These are phyloP conservation scores for Ceratocystis destructans DNA, from an alignment of 2,329 filamentous ascomycete species.

Conservation along the genomic window DNA sequence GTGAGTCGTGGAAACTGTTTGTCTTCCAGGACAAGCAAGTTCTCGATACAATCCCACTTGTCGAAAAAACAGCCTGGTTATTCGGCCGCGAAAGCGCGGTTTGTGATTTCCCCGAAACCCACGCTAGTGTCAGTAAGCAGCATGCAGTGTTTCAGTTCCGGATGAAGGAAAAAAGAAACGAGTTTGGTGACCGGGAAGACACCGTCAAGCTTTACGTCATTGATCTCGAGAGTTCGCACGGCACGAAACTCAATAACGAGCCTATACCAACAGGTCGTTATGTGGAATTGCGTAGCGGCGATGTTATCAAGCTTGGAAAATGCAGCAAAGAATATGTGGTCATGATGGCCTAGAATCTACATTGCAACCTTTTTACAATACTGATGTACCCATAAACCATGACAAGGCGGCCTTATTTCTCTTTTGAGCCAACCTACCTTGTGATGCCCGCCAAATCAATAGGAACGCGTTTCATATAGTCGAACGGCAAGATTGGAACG, in stretches of 20 bases:
- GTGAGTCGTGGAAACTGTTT: conserved; percentile 73
- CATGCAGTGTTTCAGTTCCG: conserved; percentile 93
- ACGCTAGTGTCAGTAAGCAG: conserved; percentile 88
- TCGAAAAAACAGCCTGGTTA: conserved; percentile 74
- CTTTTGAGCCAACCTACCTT: not conserved
- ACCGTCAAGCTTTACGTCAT: conserved; percentile 78
- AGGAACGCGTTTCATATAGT: not conserved
- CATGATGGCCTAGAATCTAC: conserved; percentile 44
- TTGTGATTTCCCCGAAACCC: conserved; percentile 71
- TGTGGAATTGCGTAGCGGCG: conserved; percentile 74
- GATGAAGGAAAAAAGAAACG: conserved; percentile 66
- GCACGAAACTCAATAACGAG: conserved; percentile 68
- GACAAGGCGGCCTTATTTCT: not conserved
- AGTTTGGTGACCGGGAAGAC: conserved; percentile 72
- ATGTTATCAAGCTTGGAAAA: conserved; percentile 75
- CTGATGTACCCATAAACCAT: not conserved
- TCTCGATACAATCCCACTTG: conserved; percentile 67
- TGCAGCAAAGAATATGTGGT: conserved; percentile 92
- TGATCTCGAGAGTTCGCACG: conserved; percentile 86
- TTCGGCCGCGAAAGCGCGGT: conserved; percentile 68
- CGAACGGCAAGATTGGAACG: not conserved
- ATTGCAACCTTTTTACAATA: not conserved
- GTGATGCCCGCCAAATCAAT: not conserved
- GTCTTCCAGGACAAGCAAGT: conserved; percentile 77
- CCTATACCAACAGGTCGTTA: conserved; percentile 62